Evolutionary conservation across 2,329 filamentous ascomycete genomes (phyloP), one percentile per base, ranked within the genome.

Genomic region (Sporothrix brasiliensis): DNA sequence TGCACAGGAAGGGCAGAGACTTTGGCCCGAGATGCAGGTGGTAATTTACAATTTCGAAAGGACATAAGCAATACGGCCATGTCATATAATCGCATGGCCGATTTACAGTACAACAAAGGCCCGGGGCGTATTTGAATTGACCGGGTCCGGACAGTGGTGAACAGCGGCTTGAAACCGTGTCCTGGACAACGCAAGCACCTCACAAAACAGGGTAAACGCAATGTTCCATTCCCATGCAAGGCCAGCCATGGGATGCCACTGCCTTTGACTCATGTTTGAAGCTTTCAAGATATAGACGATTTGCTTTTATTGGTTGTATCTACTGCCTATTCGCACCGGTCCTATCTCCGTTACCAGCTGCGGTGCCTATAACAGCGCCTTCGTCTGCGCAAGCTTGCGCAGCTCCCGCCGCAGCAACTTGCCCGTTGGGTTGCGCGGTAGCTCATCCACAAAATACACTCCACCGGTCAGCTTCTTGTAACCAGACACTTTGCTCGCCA

Each of bases 391-490:
- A 34, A 58, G 34, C 54, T 58, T 58, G 24, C 54, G 54, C 5
- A 58, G 54, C 13, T 58, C 54, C 7, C 54, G 14, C 27, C 54
- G 14, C 54, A 58, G 27, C 16, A 58, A 19, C 54, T 58, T 58
- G 13, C 54, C 54, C 14, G 54, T 58, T 10, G 54, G 54, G 27
- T 58, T 58, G 27, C 54, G 54, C 6, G 54, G 54, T 14, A 58
- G 27, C 11, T 14, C 27, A 13, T 58, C 54, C 54, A 58, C 7
- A 58, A 58, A 58, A 30, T 58, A 58, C 9, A 58, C 54, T 19
- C 54, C 54, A 19, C 54, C 54, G 5, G 54, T 58, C 27, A 58
- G 27, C 54, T 58, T 58, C 27, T 58, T 58, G 54, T 58, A 58
- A 24, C 54, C 54, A 19, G 54, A 30, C 7, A 58, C 54, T 19